phyloP scores from a whole-genome alignment of 148 eudicot species.

The Rhododendron henanense region DNA sequence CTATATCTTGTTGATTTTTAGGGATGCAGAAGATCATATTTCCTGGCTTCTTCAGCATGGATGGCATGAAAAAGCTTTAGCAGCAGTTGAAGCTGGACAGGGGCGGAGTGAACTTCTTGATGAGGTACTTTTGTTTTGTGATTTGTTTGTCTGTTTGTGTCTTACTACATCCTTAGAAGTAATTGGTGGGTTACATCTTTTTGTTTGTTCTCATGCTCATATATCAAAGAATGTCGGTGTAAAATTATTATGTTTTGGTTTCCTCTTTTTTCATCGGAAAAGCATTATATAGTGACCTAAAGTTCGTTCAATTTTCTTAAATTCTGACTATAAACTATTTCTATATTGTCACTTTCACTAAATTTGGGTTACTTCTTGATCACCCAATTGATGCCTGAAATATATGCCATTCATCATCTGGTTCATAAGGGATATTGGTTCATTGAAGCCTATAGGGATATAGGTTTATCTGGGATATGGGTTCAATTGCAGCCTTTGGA shows the following conservation, averaged over 20 bases:
- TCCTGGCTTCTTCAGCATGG: constrained; percentile 98
- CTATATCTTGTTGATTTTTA: constrained; percentile 22
- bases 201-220: background rate
- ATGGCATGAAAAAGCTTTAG: constrained; percentile 91
- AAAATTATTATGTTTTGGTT: background rate
- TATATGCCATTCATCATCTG: background rate
- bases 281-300: background rate
- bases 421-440: background rate
- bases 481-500: background rate
- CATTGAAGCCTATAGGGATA: background rate
- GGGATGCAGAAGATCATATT: constrained; percentile 98
- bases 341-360: background rate
- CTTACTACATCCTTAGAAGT: background rate
- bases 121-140: constrained; percentile 47
- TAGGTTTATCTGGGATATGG: background rate
- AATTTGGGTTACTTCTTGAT: background rate
- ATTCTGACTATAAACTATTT: background rate
- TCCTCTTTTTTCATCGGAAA: background rate
- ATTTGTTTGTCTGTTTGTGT: background rate
- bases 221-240: background rate
- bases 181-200: constrained; percentile 6
- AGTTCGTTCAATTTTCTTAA: background rate
- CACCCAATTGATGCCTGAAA: background rate
- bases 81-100: constrained; percentile 89
- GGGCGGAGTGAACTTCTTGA: constrained; percentile 85